Percentiles rank a stretch among this genome's conserved stretches.
phyloP scores from a whole-genome alignment of 192 early-diverging fungal species.

The Linderina pennispora region DNA sequence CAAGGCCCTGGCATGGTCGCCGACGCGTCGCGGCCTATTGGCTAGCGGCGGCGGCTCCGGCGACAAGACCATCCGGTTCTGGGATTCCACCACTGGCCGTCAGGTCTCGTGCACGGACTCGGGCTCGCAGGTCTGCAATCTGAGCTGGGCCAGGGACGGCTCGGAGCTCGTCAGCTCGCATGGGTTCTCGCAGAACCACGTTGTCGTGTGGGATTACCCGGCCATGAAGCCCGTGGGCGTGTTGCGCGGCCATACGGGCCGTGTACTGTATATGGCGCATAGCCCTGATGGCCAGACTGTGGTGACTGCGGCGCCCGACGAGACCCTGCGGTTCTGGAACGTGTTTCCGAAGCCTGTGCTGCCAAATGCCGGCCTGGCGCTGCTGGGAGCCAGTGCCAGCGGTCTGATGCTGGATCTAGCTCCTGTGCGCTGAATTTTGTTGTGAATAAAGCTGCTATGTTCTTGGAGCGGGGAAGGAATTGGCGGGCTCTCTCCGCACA shows the following conservation, averaged over 20 bases:
- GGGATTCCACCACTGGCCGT: conserved; percentile 69
- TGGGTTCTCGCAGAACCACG: conserved; percentile 85
- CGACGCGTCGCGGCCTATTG: conserved; percentile 66
- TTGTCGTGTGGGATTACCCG: conserved; percentile 82
- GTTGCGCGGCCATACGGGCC: conserved; percentile 71
- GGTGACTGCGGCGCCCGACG: conserved; percentile 92
- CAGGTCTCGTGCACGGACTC: conserved; percentile 62
- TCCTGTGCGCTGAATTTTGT: too few relatives aligned
- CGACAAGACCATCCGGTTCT: conserved; percentile 83
- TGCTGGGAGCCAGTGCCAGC: too few relatives aligned
- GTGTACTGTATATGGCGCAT: conserved; percentile 88
- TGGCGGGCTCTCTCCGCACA: too few relatives aligned
- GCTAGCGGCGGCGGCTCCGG: conserved; percentile 91
- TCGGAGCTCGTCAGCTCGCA: conserved; percentile 89
- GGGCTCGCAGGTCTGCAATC: conserved; percentile 91
- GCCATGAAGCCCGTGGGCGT: conserved; percentile 60
- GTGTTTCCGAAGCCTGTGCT: conserved; percentile 64
- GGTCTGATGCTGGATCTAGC: too few relatives aligned
- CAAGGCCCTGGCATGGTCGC: conserved; percentile 93
- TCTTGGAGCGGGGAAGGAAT: too few relatives aligned
- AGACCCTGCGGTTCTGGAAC: conserved; percentile 96
- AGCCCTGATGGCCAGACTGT: conserved; percentile 89
- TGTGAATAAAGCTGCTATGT: too few relatives aligned
- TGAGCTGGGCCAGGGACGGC: conserved; percentile 76
- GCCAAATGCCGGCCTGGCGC: too few relatives aligned